A percentile compares a stretch with the other conserved stretches of the same genome.
Conservation (phyloP, 208 protist genomes). For the Leishmania tarentolae region DNA sequence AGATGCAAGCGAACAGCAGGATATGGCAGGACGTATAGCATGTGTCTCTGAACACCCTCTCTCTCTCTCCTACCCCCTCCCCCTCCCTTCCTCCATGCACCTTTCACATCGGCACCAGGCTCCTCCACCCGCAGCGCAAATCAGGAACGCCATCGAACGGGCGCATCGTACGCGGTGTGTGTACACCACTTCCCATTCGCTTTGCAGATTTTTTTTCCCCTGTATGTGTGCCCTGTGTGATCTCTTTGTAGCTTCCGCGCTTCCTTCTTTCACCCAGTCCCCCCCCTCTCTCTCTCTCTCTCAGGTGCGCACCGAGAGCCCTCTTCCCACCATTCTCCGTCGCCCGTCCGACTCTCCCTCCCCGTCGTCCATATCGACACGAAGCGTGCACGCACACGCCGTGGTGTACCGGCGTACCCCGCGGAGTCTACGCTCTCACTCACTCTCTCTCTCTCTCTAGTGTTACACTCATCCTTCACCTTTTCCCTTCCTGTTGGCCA, state of each 20-base stretch:
- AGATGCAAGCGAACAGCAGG: background rate
- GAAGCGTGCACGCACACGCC: background rate
- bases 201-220: background rate
- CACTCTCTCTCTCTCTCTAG: slow-evolving; percentile 6
- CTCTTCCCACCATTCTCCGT: background rate
- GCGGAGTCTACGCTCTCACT: background rate
- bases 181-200: background rate
- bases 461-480: background rate
- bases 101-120: background rate
- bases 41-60: background rate
- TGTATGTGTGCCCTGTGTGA: background rate
- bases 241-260: background rate
- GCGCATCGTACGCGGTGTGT: too few species aligned
- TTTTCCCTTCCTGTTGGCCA: slow-evolving; percentile 10
- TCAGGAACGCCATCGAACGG: too few species aligned
- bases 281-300: background rate
- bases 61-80: too few species aligned
- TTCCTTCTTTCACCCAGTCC: background rate
- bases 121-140: too few species aligned
- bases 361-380: background rate
- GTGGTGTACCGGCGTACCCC: background rate
- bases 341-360: background rate
- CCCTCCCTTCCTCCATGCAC: background rate
- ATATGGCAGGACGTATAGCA: background rate
- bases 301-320: background rate